Percentiles rank a stretch among this genome's conserved stretches.
Evolutionary conservation across 805 yeast species (phyloP).

Genomic region (Yarrowia sp.): DNA sequence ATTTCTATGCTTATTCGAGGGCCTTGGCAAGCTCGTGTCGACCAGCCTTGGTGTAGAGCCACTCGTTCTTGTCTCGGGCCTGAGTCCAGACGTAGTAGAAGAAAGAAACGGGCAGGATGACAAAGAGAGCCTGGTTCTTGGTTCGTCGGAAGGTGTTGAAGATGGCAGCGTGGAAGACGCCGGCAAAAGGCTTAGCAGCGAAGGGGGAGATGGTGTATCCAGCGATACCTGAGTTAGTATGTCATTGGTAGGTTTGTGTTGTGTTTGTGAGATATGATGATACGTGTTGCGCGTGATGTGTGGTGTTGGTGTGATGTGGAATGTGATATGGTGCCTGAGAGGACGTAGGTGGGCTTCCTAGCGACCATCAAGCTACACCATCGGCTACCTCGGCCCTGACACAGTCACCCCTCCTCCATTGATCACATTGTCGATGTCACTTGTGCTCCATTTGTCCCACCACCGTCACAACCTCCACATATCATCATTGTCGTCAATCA

Average conservation of each 20-base stretch:
- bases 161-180: conserved; percentile 80
- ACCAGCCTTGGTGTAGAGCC: conserved; percentile 96
- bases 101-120: conserved; percentile 76
- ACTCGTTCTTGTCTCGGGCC: conserved; percentile 88
- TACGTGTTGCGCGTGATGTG: too few relatives aligned
- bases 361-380: too few relatives aligned
- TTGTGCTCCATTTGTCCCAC: too few relatives aligned
- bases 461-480: too few relatives aligned
- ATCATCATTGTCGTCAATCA: neutral
- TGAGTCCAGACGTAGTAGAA: conserved; percentile 87
- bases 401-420: too few relatives aligned
- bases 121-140: conserved; percentile 79
- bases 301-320: too few relatives aligned
- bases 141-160: conserved; percentile 96
- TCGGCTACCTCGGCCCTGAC: too few relatives aligned
- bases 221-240: conserved; percentile 52
- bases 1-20: conserved; percentile 23
- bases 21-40: conserved; percentile 52
- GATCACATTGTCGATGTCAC: too few relatives aligned
- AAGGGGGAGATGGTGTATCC: conserved; percentile 91
- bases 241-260: too few relatives aligned
- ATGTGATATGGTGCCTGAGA: too few relatives aligned
- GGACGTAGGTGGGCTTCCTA: too few relatives aligned
- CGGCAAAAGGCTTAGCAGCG: conserved; percentile 92
- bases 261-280: too few relatives aligned